Evolutionary conservation across 1,284 basidiomycete genomes (phyloP), one percentile per base, ranked within the genome.

Genomic region (Takashimella koratensis): DNA sequence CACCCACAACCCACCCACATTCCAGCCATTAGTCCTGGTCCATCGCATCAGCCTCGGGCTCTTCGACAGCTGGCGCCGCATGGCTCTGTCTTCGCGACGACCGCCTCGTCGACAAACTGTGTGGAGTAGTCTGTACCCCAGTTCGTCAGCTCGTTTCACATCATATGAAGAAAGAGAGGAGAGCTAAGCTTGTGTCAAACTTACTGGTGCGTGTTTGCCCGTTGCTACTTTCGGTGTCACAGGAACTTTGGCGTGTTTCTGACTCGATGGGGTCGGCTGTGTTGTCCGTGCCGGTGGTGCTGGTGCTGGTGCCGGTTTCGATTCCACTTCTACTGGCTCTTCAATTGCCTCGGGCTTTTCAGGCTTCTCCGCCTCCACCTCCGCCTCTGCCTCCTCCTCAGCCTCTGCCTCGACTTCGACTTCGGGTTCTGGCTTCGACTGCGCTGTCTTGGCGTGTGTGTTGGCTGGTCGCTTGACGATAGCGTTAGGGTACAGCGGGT

Each of bases 401-500:
- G 26, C 16, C 30, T 49, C 47, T 2, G 47, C 24, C 8, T 49
- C 47, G 5, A 24, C 39, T 5, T 36, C 47, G 21, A 42, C 24
- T 4, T 40, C 41, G 5, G 24, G 30, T 16, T 36, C 22, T 24
- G 21, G 21, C 47, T 40, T 16, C 39, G 36, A 11, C 36, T 25
- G 47, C 53, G 22, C 50, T 54, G 8, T 16, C 49, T 67, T 67
- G 1, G 50, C 59, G 45, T 74, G 70, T 8, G 70, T 65, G 49
- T 68, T 68, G 6, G 70, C 52, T 12, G 71, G 66, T 45, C 64
- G 64, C 52, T 68, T 70, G 45, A 73, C 64, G 11, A 71, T 63
- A 1, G 70, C 70, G 49, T 67, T 68, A n/a, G 71, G 71, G 47
- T 68, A 73, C 27, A 66, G 54, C 16, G 73, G 71, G 57, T 73